A percentile compares a stretch with the other conserved stretches of the same genome.
Evolutionary conservation across 2,329 filamentous ascomycete species (phyloP).

Genomic region (Trichoderma sp.): DNA sequence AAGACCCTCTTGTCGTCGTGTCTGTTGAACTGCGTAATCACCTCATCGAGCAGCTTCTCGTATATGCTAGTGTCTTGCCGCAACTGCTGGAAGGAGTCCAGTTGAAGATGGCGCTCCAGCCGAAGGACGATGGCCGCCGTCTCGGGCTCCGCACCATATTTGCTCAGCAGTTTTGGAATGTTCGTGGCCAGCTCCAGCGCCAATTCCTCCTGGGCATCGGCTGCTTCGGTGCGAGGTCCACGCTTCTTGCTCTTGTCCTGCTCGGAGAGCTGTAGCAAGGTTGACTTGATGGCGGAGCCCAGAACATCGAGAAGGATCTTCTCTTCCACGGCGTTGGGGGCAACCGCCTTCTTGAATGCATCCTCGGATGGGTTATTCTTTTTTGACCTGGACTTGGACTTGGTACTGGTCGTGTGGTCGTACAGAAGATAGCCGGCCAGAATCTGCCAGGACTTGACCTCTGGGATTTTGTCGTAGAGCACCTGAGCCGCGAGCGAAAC

Average conservation of each 20-base stretch:
- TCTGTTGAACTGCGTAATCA: constrained; percentile 91
- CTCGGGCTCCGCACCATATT: constrained; percentile 86
- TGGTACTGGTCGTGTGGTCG: constrained; percentile 75
- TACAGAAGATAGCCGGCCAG: constrained; percentile 88
- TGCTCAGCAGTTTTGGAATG: constrained; percentile 85
- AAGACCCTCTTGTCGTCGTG: constrained; percentile 86
- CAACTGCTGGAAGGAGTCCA: constrained; percentile 85
- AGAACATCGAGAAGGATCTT: constrained; percentile 84
- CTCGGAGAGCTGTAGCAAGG: constrained; percentile 67
- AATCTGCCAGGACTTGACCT: constrained; percentile 84
- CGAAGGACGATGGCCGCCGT: constrained; percentile 84
- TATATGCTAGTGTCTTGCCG: constrained; percentile 84
- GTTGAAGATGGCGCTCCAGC: constrained; percentile 81
- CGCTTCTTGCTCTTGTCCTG: constrained; percentile 62
- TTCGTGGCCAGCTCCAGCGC: constrained; percentile 75
- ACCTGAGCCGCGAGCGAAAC: constrained; percentile 85
- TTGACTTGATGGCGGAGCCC: constrained; percentile 76
- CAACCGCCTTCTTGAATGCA: constrained; percentile 70
- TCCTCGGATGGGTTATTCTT: constrained; percentile 58
- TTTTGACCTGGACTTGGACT: constrained; percentile 53
- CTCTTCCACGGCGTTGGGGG: constrained; percentile 76
- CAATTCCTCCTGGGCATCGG: constrained; percentile 74
- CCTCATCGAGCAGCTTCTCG: constrained; percentile 80
- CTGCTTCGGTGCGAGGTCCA: constrained; percentile 62
- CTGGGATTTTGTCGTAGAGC: constrained; percentile 78